Percentiles rank a stretch among this genome's conserved stretches.
Conservation (phyloP, 129 eudicot species). For the Flaveria ramosissima region DNA sequence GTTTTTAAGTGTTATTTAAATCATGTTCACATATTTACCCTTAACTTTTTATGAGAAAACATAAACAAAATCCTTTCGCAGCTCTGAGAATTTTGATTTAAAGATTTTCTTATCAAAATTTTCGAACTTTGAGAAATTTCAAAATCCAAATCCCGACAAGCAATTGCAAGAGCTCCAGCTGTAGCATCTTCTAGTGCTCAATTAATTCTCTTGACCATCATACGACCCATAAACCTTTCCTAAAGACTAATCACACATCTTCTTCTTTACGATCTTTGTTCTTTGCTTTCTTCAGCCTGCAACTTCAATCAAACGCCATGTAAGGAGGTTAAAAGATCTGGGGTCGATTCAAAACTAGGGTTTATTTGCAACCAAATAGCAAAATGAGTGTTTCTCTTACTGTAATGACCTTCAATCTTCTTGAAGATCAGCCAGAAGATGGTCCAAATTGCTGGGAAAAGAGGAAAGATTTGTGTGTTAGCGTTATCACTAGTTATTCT, state of each 20-base stretch:
- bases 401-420: conserved; percentile 91
- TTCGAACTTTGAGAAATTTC: neutral
- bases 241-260: conserved; percentile 1
- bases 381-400: conserved; percentile 90
- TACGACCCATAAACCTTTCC: conserved; percentile 24
- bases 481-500: conserved; percentile 90
- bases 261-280: conserved; percentile 20
- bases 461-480: conserved; percentile 89
- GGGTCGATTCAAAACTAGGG: conserved; percentile 7
- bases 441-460: conserved; percentile 89
- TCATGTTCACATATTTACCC: too few relatives aligned
- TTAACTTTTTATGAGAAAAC: too few relatives aligned
- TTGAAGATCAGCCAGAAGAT: conserved; percentile 85
- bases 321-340: conserved; percentile 36
- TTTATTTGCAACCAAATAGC: conserved; percentile 6
- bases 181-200: conserved; percentile 5
- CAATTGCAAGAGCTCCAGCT: conserved; percentile 13
- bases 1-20: too few relatives aligned
- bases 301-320: conserved; percentile 31
- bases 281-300: conserved; percentile 16
- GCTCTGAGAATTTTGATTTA: neutral
- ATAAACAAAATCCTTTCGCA: too few relatives aligned
- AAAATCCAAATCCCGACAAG: conserved; percentile 10
- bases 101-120: neutral
- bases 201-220: conserved; percentile 12